Conservation (phyloP, 192 early-diverging fungal genomes). For the Phlyctochytrium arcticum region DNA sequence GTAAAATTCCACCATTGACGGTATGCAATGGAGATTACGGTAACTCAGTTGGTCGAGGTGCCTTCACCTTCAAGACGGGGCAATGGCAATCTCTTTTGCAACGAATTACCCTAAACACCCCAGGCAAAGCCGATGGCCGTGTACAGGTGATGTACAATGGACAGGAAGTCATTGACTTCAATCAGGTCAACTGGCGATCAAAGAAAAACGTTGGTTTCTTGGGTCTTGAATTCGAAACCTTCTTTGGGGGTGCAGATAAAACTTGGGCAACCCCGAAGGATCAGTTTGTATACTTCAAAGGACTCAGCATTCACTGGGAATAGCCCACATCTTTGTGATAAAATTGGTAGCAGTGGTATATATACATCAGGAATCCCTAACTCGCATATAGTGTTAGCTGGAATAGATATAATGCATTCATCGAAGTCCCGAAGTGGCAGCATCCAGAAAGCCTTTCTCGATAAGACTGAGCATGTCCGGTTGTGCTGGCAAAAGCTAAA, state of each 20-base stretch:
- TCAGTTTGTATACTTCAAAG: conserved; percentile 36
- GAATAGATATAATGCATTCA: not conserved
- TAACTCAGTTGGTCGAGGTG: conserved; percentile 50
- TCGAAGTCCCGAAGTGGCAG: conserved; percentile 10
- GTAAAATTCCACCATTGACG: conserved; percentile 33
- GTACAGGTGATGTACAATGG: conserved; percentile 22
- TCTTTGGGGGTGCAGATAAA: conserved; percentile 34
- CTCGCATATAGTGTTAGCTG: too few species aligned
- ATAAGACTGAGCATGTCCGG: conserved; percentile 39
- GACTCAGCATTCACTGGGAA: conserved; percentile 7
- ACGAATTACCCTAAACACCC: conserved; percentile 35
- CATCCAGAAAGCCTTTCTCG: conserved; percentile 43
- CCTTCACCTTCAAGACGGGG: conserved; percentile 40
- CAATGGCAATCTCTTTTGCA: conserved; percentile 45
- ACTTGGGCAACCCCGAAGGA: conserved; percentile 24
- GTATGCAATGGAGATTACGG: conserved; percentile 51
- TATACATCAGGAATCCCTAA: too few species aligned
- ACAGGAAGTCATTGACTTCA: conserved; percentile 19
- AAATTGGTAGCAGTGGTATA: too few species aligned
- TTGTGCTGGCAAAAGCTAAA: conserved; percentile 35
- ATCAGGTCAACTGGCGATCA: conserved; percentile 5
- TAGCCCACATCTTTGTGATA: too few species aligned
- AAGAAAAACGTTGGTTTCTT: conserved; percentile 15
- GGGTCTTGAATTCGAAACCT: conserved; percentile 42
- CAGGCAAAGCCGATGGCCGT: conserved; percentile 8